phyloP scores from a whole-genome alignment of 208 protist genomes.

The Balamuthia mandrillaris region DNA sequence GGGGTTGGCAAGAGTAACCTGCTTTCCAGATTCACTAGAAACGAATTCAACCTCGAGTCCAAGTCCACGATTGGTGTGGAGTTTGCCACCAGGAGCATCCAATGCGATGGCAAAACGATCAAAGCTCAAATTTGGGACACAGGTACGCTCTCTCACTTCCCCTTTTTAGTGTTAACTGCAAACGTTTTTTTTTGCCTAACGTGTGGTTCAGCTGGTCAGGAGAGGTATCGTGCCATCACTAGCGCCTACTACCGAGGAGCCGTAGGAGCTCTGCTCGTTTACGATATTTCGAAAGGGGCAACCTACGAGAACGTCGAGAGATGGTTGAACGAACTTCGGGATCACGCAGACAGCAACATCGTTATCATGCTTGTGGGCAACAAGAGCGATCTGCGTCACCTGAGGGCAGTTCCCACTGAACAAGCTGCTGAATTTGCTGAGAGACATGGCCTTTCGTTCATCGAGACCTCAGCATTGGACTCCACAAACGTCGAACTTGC shows the following conservation, averaged over 20 bases:
- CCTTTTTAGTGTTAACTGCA: no score
- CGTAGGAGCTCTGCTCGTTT: constrained; percentile 97
- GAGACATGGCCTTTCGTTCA: constrained; percentile 92
- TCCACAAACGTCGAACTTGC: constrained; percentile 97
- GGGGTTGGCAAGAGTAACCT: constrained; percentile 82
- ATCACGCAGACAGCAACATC: constrained; percentile 91
- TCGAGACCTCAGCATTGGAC: constrained; percentile 96
- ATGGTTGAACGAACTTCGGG: constrained; percentile 96
- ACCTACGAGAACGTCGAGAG: constrained; percentile 95
- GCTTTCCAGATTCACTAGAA: constrained; percentile 79
- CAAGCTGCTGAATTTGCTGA: constrained; percentile 90
- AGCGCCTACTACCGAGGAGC: constrained; percentile 92
- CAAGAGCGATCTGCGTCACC: constrained; percentile 86
- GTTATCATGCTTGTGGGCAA: constrained; percentile 98
- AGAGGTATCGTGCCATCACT: constrained; percentile 97
- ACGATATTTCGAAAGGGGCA: constrained; percentile 95
- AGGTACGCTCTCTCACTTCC: constrained; percentile 60
- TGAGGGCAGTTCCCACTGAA: constrained; percentile 81
- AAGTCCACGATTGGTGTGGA: constrained; percentile 78
- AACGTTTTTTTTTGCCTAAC: no score
- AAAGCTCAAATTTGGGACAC: constrained; percentile 99
- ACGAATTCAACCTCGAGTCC: constrained; percentile 83
- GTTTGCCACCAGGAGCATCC: constrained; percentile 79
- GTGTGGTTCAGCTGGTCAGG: constrained; percentile 87
- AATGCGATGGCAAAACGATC: constrained; percentile 85